Percentiles rank a stretch among this genome's conserved stretches.
Evolutionary conservation across 192 early-diverging fungal genomes (phyloP).

Genomic region (Coemansia sp.): DNA sequence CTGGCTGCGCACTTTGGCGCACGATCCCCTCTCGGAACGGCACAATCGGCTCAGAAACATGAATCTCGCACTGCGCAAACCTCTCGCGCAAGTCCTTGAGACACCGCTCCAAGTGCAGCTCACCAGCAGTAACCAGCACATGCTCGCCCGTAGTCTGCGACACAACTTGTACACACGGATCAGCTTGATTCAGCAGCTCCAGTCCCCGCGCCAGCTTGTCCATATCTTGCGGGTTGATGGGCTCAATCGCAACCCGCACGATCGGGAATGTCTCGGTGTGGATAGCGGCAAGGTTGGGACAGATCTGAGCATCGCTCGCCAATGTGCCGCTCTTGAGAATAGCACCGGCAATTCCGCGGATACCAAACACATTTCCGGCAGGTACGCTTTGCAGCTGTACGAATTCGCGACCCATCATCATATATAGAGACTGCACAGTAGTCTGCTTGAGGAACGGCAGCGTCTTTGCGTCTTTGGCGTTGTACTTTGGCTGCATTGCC

Average conservation of each 20-base stretch:
- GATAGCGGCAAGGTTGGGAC: conserved; percentile 72
- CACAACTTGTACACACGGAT: conserved; percentile 90
- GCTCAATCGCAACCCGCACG: conserved; percentile 94
- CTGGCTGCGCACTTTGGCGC: conserved; percentile 39
- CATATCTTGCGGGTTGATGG: conserved; percentile 88
- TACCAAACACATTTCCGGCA: conserved; percentile 96
- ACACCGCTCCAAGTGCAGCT: conserved; percentile 95
- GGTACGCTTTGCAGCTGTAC: conserved; percentile 78
- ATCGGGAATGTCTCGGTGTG: conserved; percentile 74
- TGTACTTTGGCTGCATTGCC: conserved; percentile 93
- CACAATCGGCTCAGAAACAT: conserved; percentile 92
- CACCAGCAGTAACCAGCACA: conserved; percentile 94
- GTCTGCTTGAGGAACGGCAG: conserved; percentile 66
- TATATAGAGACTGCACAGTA: conserved; percentile 75
- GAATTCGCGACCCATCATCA: conserved; percentile 97
- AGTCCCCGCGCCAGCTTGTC: conserved; percentile 80
- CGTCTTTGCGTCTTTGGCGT: conserved; percentile 59
- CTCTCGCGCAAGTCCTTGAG: conserved; percentile 90
- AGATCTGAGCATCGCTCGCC: conserved; percentile 63
- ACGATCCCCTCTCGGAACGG: conserved; percentile 95
- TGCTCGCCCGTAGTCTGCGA: conserved; percentile 95
- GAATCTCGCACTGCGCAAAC: conserved; percentile 92
- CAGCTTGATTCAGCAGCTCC: conserved; percentile 88
- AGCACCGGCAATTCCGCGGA: conserved; percentile 81
- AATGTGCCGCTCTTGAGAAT: conserved; percentile 96